Evolutionary conservation across 441 rosid species (phyloP).

Genomic region (Manihot esculenta): DNA sequence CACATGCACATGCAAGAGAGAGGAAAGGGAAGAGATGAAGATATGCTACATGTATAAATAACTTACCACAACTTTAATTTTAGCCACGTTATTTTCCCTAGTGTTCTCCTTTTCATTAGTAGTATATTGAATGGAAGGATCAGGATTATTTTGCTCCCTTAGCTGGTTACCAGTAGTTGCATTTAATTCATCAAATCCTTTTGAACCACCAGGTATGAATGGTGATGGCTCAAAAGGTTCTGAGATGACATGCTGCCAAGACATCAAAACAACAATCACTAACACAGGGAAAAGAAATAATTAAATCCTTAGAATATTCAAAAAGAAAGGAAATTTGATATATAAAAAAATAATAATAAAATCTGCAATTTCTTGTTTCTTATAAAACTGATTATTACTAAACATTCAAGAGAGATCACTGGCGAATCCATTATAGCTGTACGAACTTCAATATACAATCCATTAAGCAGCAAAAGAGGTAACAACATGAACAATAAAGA

Average conservation of each 20-base stretch:
- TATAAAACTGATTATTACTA: neutral
- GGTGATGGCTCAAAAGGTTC: constrained; percentile 97
- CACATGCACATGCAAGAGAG: neutral
- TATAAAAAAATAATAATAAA: neutral
- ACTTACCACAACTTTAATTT: constrained; percentile 97
- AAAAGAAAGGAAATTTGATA: neutral
- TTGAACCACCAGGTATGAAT: constrained; percentile 64
- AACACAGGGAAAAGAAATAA: constrained; percentile 4
- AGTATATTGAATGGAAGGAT: constrained; percentile 44
- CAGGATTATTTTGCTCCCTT: constrained; percentile 56
- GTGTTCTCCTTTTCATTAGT: constrained; percentile 66
- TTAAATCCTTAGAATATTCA: constrained; percentile 8
- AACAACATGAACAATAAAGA: constrained; percentile 5
- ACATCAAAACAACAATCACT: constrained; percentile 26
- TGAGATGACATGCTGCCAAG: constrained; percentile 81
- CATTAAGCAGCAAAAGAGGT: neutral
- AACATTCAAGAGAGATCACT: neutral
- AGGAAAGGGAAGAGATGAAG: no score
- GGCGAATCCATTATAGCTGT: neutral
- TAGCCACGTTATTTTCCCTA: constrained; percentile 85
- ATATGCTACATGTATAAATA: constrained; percentile 13
- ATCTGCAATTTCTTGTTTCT: neutral
- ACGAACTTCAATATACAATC: neutral
- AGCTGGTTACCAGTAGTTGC: constrained; percentile 44
- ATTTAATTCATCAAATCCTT: constrained; percentile 69